phyloP scores from a whole-genome alignment of 2,329 filamentous ascomycete genomes.

The Aspergillus versicolor region DNA sequence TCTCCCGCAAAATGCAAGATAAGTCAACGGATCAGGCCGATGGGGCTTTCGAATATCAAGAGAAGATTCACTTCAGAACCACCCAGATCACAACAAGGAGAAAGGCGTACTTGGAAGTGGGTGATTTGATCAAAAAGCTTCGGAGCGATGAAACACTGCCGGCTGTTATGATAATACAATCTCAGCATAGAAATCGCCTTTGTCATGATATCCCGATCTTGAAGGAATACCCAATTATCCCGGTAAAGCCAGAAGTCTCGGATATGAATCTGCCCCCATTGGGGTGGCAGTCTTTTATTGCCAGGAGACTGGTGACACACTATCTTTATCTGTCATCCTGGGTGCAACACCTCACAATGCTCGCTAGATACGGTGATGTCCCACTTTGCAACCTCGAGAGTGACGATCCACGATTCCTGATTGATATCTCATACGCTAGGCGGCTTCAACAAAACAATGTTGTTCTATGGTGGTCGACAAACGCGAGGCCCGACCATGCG shows the following conservation, averaged over 20 bases:
- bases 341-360: slow-evolving; percentile 81
- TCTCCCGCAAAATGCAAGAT: slow-evolving; percentile 63
- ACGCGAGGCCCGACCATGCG: slow-evolving; percentile 86
- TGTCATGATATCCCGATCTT: slow-evolving; percentile 82
- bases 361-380: slow-evolving; percentile 89
- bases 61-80: slow-evolving; percentile 79
- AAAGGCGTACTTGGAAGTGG: slow-evolving; percentile 83
- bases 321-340: slow-evolving; percentile 92
- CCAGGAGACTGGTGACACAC: slow-evolving; percentile 79
- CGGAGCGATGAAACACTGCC: slow-evolving; percentile 79
- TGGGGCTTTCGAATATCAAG: slow-evolving; percentile 81
- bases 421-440: slow-evolving; percentile 92
- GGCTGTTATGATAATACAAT: slow-evolving; percentile 84
- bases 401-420: slow-evolving; percentile 90
- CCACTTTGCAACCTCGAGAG: slow-evolving; percentile 93
- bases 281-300: slow-evolving; percentile 89
- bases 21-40: slow-evolving; percentile 71
- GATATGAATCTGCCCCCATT: slow-evolving; percentile 88
- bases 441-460: slow-evolving; percentile 88
- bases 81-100: slow-evolving; percentile 85
- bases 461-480: slow-evolving; percentile 93
- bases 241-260: slow-evolving; percentile 75
- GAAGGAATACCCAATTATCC: slow-evolving; percentile 78
- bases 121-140: slow-evolving; percentile 86
- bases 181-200: slow-evolving; percentile 76